Percentiles rank a stretch among this genome's conserved stretches.
Conservation (phyloP, 345 rosid genomes). For the Rhodamnia rubescens region DNA sequence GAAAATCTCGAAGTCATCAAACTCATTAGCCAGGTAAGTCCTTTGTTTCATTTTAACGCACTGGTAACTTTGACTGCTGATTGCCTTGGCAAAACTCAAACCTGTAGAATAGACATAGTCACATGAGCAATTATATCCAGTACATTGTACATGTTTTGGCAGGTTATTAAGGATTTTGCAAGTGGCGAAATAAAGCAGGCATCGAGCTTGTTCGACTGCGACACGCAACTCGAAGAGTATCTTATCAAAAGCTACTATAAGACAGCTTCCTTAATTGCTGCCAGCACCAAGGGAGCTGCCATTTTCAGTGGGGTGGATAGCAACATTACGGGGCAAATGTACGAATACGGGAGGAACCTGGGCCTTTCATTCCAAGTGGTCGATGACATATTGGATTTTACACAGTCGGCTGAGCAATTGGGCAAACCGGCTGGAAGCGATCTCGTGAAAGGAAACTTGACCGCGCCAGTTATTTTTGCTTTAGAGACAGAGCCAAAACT, state of each 20-base stretch:
- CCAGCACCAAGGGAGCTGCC: slow-evolving; percentile 92
- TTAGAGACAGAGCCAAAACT: slow-evolving; percentile 67
- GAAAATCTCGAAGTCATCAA: slow-evolving; percentile 92
- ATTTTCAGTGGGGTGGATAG: slow-evolving; percentile 64
- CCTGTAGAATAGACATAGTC: not conserved
- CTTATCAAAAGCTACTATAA: slow-evolving; percentile 86
- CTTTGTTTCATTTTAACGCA: not conserved
- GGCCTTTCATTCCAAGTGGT: slow-evolving; percentile 92
- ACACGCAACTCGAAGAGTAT: slow-evolving; percentile 66
- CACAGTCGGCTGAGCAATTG: slow-evolving; percentile 84
- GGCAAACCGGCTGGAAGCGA: slow-evolving; percentile 92
- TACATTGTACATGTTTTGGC: not conserved
- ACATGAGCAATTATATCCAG: not conserved
- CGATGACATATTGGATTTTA: slow-evolving; percentile 89
- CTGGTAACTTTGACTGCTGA: not conserved
- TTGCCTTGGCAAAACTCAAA: not conserved
- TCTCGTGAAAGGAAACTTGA: slow-evolving; percentile 76
- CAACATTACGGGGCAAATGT: slow-evolving; percentile 45
- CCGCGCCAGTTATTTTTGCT: slow-evolving; percentile 86
- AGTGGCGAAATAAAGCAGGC: slow-evolving; percentile 99
- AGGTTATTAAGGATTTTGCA: slow-evolving; percentile 97
- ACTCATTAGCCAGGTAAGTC: slow-evolving; percentile 83
- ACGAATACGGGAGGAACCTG: slow-evolving; percentile 75
- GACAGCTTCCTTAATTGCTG: slow-evolving; percentile 89
- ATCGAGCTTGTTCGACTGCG: slow-evolving; percentile 85